Evolutionary conservation across 805 yeast genomes (phyloP).

Genomic region (Candida piceae): DNA sequence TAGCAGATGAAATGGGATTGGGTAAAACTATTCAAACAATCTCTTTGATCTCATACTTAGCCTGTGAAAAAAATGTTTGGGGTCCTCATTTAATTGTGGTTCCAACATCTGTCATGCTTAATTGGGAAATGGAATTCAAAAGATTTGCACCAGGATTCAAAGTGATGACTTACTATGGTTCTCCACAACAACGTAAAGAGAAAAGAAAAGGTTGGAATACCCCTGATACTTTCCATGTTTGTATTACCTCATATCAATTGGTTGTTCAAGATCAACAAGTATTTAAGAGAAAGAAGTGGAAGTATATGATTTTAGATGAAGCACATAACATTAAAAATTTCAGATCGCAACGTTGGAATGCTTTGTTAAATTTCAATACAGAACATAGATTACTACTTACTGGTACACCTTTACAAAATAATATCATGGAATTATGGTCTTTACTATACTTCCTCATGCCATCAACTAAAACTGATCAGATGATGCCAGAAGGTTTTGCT

Average conservation of each 20-base stretch:
- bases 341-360: slow-evolving; percentile 96
- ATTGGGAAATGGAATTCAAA: slow-evolving; percentile 99
- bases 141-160: slow-evolving; percentile 98
- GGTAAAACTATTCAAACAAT: slow-evolving; percentile 97
- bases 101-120: slow-evolving; percentile 94
- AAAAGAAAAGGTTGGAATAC: slow-evolving; percentile 98
- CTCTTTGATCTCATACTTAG: slow-evolving; percentile 76
- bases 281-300: slow-evolving; percentile 89
- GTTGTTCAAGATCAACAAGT: slow-evolving; percentile 97
- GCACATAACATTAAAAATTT: slow-evolving; percentile 98
- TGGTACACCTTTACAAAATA: slow-evolving; percentile 96
- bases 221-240: slow-evolving; percentile 91
- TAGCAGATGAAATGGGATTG: slow-evolving; percentile 99
- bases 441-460: slow-evolving; percentile 95
- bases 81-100: slow-evolving; percentile 97
- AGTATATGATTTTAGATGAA: slow-evolving; percentile 94
- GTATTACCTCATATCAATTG: slow-evolving; percentile 93
- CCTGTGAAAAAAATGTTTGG: slow-evolving; percentile 93
- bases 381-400: slow-evolving; percentile 82
- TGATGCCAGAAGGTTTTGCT: slow-evolving; percentile 95
- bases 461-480: slow-evolving; percentile 54
- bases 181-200: slow-evolving; percentile 93
- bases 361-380: slow-evolving; percentile 87
- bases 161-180: slow-evolving; percentile 91
- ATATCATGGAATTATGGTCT: slow-evolving; percentile 94